Percentiles rank a stretch among this genome's conserved stretches.
These are phyloP conservation scores for Nakaseomyces delphensis DNA, from an alignment of 1,139 yeast species.

Conservation along the genomic window DNA sequence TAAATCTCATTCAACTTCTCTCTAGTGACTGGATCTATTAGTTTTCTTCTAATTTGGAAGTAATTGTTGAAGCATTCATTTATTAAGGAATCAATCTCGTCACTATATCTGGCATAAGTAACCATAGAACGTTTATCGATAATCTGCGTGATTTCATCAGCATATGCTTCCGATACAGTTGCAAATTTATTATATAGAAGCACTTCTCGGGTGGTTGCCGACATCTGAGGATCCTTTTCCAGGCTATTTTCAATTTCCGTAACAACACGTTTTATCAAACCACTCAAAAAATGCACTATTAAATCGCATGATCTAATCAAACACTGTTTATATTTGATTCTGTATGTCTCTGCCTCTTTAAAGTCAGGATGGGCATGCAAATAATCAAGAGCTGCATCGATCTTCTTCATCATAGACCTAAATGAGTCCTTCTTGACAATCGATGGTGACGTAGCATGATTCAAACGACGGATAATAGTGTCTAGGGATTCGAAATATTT, in stretches of 20 bases:
- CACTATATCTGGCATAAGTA: conserved; percentile 44
- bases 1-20: conserved; percentile 32
- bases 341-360: conserved; percentile 63
- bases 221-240: conserved; percentile 8
- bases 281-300: conserved; percentile 56
- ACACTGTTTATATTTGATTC: conserved; percentile 71
- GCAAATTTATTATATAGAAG: conserved; percentile 55
- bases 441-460: conserved; percentile 44
- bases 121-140: conserved; percentile 37
- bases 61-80: conserved; percentile 56
- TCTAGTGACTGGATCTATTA: conserved; percentile 40
- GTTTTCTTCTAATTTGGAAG: conserved; percentile 45
- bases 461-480: conserved; percentile 55
- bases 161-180: conserved; percentile 37
- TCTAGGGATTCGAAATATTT: conserved; percentile 63
- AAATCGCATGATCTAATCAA: conserved; percentile 75
- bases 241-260: conserved; percentile 36
- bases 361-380: conserved; percentile 43
- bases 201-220: conserved; percentile 40
- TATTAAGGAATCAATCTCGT: conserved; percentile 45
- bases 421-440: conserved; percentile 53
- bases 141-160: conserved; percentile 43
- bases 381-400: conserved; percentile 53
- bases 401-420: conserved; percentile 42
- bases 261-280: conserved; percentile 43